phyloP scores from a whole-genome alignment of 108 stramenopile species.

The Cyclotella cryptica region DNA sequence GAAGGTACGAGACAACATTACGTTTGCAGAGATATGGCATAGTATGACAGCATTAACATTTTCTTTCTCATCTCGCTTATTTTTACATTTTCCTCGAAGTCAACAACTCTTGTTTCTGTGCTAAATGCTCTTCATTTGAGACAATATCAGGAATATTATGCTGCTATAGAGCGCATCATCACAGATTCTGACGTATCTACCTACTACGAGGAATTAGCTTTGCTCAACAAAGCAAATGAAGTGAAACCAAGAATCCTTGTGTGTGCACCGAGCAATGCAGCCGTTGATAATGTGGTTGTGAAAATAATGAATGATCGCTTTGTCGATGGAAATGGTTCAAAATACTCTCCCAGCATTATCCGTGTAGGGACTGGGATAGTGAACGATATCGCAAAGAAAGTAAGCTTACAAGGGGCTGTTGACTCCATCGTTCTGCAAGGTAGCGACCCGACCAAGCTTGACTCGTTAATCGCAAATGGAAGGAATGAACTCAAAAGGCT shows the following conservation, averaged over 20 bases:
- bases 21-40: background rate
- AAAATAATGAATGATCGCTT: constrained; percentile 73
- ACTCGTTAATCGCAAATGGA: constrained; percentile 30
- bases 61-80: background rate
- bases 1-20: background rate
- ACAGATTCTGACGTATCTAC: constrained; percentile 35
- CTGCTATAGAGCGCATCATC: constrained; percentile 49
- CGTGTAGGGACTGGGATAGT: constrained; percentile 66
- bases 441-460: constrained; percentile 40
- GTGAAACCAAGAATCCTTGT: constrained; percentile 76
- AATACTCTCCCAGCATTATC: constrained; percentile 75
- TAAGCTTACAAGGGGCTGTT: constrained; percentile 41
- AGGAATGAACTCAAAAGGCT: constrained; percentile 40
- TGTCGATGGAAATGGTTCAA: constrained; percentile 69
- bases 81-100: constrained; percentile 43
- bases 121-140: constrained; percentile 78
- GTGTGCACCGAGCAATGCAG: constrained; percentile 89
- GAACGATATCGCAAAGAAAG: constrained; percentile 33
- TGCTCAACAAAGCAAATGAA: constrained; percentile 50
- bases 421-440: constrained; percentile 42
- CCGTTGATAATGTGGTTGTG: constrained; percentile 89
- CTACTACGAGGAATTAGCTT: constrained; percentile 51
- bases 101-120: constrained; percentile 77
- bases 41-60: no score
- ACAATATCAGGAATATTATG: constrained; percentile 59